A percentile compares a stretch with the other conserved stretches of the same genome.
Evolutionary conservation across 176 grass and related monocot genomes (phyloP).

Genomic region (Melocanna baccifera): DNA sequence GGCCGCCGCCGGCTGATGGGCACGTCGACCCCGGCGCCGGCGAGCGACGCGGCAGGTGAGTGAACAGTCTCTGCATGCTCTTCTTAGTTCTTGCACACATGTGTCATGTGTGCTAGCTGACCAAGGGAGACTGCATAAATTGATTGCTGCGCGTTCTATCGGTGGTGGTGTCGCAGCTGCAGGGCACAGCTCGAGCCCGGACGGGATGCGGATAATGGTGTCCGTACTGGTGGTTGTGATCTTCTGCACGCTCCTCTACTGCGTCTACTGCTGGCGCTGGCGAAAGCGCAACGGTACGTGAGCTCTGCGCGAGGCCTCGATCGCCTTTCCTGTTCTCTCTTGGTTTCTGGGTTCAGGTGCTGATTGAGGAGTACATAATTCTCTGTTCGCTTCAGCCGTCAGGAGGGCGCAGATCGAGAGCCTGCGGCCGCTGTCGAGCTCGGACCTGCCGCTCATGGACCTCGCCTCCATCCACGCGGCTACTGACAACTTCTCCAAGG

Average conservation of each 20-base stretch:
- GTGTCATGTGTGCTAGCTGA: too few relatives aligned
- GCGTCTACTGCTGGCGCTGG: conserved; percentile 95
- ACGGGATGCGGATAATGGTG: conserved; percentile 63
- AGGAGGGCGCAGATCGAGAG: conserved; percentile 54
- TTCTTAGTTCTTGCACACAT: too few relatives aligned
- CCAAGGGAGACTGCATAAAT: too few relatives aligned
- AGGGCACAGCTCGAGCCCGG: conserved; percentile 30
- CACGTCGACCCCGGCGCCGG: neutral
- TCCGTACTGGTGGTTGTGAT: conserved; percentile 67
- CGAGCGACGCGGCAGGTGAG: neutral
- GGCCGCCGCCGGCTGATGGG: conserved; percentile 18
- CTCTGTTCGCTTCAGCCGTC: conserved; percentile 40
- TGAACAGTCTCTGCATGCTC: too few relatives aligned
- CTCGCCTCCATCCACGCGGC: conserved; percentile 60
- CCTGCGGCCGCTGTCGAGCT: conserved; percentile 56
- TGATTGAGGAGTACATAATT: neutral
- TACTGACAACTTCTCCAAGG: conserved; percentile 76
- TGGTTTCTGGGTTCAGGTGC: neutral
- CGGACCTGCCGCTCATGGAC: conserved; percentile 72
- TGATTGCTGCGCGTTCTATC: too few relatives aligned
- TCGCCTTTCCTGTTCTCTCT: neutral
- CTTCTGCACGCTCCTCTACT: conserved; percentile 64
- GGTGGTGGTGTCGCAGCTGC: neutral
- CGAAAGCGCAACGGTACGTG: conserved; percentile 77
- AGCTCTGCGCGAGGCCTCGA: neutral